phyloP scores from a whole-genome alignment of 2,329 filamentous ascomycete species.

The Botrytis squamosa region DNA sequence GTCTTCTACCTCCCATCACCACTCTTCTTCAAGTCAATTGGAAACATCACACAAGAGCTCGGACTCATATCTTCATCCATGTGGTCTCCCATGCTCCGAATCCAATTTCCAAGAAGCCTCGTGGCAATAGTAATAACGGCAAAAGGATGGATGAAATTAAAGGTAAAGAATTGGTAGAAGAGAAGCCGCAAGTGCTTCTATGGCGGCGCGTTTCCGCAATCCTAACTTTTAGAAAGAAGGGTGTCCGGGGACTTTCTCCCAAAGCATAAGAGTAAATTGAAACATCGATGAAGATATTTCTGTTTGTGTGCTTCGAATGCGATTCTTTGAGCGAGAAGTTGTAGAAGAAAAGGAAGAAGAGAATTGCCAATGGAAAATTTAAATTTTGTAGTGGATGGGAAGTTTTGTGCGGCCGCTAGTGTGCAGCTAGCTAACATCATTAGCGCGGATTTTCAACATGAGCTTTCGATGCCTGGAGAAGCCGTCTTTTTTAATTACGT shows the following conservation, averaged over 20 bases:
- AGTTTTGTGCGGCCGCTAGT: conserved; percentile 16
- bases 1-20: conserved; percentile 43
- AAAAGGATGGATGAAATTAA: conserved; percentile 38
- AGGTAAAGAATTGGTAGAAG: conserved; percentile 58
- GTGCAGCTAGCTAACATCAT: neutral
- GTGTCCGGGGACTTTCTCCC: conserved; percentile 99
- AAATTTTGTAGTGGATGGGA: conserved; percentile 18
- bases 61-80: conserved; percentile 93
- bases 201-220: conserved; percentile 99
- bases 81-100: conserved; percentile 45
- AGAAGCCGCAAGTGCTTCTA: conserved; percentile 95
- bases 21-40: conserved; percentile 28
- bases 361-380: neutral
- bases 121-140: conserved; percentile 39
- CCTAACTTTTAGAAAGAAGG: conserved; percentile 47
- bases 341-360: conserved; percentile 40
- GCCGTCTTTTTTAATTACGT: conserved; percentile 20
- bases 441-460: conserved; percentile 14
- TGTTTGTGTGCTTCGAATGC: conserved; percentile 98
- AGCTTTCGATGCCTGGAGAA: conserved; percentile 7
- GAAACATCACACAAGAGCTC: conserved; percentile 47
- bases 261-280: conserved; percentile 62
- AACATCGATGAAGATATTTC: conserved; percentile 51
- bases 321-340: conserved; percentile 98
- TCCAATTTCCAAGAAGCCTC: conserved; percentile 21